phyloP scores from a whole-genome alignment of 371 early-diverging fungal genomes.

The Chytridiales sp. region DNA sequence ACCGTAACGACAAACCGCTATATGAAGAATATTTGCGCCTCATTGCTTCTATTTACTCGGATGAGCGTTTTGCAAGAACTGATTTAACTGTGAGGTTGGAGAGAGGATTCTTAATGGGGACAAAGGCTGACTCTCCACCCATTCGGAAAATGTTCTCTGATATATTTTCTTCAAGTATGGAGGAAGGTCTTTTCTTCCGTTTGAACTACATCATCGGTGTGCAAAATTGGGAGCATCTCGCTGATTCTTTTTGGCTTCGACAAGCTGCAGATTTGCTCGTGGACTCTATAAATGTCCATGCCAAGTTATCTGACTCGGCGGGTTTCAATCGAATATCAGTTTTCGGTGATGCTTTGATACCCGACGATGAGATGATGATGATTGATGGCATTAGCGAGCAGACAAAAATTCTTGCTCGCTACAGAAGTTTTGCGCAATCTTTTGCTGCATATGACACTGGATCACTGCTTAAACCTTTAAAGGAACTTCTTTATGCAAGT shows the following conservation, averaged over 20 bases:
- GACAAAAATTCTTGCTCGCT: not conserved
- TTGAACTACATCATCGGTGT: conserved; percentile 87
- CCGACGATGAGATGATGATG: not conserved
- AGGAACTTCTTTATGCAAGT: not conserved
- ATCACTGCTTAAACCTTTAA: not conserved
- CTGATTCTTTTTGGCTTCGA: conserved; percentile 85
- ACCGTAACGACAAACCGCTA: conserved; percentile 62
- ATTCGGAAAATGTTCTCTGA: conserved; percentile 77
- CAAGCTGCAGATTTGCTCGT: conserved; percentile 86
- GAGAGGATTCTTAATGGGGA: conserved; percentile 90
- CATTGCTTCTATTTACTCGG: conserved; percentile 83
- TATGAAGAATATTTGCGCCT: conserved; percentile 81
- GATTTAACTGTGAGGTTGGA: conserved; percentile 93
- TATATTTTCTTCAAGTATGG: conserved; percentile 79
- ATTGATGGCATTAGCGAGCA: conserved; percentile 8
- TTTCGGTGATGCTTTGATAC: not conserved
- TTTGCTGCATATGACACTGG: not conserved
- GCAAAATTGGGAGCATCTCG: conserved; percentile 94
- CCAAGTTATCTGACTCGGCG: conserved; percentile 11
- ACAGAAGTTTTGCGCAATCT: conserved; percentile 57
- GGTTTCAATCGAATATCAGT: not conserved
- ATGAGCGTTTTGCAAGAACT: conserved; percentile 74
- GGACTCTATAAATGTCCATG: conserved; percentile 48
- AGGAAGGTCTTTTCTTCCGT: conserved; percentile 63
- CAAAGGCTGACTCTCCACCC: conserved; percentile 70